phyloP scores from a whole-genome alignment of 108 stramenopile species.

The Pseudonitzschia pungens region DNA sequence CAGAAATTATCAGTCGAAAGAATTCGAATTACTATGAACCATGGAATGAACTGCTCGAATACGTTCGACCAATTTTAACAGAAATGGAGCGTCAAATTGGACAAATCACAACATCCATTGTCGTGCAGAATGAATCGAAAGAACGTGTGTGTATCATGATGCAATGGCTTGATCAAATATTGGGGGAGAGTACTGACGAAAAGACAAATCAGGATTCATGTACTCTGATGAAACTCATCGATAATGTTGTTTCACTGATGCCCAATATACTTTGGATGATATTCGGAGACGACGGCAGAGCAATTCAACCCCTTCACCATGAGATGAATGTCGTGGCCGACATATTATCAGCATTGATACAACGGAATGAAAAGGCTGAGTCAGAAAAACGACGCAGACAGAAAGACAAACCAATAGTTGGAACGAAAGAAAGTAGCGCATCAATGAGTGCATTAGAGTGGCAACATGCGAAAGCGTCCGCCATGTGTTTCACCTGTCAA shows the following conservation, averaged over 20 bases:
- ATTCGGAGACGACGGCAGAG: background rate
- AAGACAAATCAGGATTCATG: background rate
- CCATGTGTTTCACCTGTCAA: constrained; percentile 20
- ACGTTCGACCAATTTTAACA: constrained; percentile 7
- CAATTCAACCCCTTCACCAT: background rate
- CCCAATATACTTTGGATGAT: constrained; percentile 20
- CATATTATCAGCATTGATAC: constrained; percentile 5
- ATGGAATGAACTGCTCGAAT: constrained; percentile 12
- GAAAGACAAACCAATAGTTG: background rate
- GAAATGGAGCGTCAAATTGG: constrained; percentile 9
- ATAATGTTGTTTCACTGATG: background rate
- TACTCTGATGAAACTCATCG: background rate
- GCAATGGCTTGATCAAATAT: background rate
- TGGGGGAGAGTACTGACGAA: background rate
- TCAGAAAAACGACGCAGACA: background rate
- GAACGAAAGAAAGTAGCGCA: background rate
- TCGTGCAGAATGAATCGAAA: background rate
- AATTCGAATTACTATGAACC: background rate
- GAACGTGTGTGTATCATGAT: background rate
- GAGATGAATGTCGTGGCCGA: constrained; percentile 4
- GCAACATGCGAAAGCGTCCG: constrained; percentile 8
- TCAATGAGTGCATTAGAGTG: background rate
- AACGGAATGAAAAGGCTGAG: constrained; percentile 1
- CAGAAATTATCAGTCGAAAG: constrained; percentile 8
- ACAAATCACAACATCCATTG: background rate